Evolutionary conservation across 1,284 basidiomycete genomes (phyloP), one percentile per base, ranked within the genome.

Genomic region (Wolfiporia cocos): DNA sequence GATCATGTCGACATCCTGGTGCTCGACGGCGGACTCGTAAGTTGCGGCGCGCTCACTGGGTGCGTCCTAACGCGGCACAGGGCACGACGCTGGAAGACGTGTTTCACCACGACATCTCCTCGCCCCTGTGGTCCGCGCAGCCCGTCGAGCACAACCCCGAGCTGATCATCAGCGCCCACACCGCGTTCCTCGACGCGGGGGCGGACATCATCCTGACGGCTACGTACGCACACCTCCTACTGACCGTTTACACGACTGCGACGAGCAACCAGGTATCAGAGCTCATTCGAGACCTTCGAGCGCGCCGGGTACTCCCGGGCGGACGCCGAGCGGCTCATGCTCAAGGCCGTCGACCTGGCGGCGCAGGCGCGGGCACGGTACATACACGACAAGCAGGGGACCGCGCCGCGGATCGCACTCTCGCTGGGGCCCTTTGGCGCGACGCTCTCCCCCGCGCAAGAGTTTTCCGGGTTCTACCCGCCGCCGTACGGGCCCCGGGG

Each of bases 371-470:
- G 67, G 37, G 48, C 50, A 10, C 48, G 57, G 28, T 71, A 69
- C 53, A 52, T 59, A 34, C 46, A 59, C 2, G 56, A 62, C 44
- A 39, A 36, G 28, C 29, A 32, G 11, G 15, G 33, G 9, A 30
- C 19, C 3, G 33, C 19, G n/a, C 10, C 11, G 17, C 2, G 23
- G 7, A 71, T 89, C 34, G 81, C 76, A 0, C 68, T 92, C 3
- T 85, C 85, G 3, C 63, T 91, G 15, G 87, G 88, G 6, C 79
- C 86, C 0, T 89, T 76, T 52, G 87, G 88, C 28, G 80, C 84
- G 1, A 80, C 75, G 2, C 65, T 88, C 12, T 58, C 62, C 5
- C 79, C 81, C 0, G 74, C 81, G 21, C 82, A 88, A 51, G 87
- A 91, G 56, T 90, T 81, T 53, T 69, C 73, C 44, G 87, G 84